Evolutionary conservation across 495 filamentous ascomycete genomes (phyloP).

Genomic region (Trichocladium antarcticum): DNA sequence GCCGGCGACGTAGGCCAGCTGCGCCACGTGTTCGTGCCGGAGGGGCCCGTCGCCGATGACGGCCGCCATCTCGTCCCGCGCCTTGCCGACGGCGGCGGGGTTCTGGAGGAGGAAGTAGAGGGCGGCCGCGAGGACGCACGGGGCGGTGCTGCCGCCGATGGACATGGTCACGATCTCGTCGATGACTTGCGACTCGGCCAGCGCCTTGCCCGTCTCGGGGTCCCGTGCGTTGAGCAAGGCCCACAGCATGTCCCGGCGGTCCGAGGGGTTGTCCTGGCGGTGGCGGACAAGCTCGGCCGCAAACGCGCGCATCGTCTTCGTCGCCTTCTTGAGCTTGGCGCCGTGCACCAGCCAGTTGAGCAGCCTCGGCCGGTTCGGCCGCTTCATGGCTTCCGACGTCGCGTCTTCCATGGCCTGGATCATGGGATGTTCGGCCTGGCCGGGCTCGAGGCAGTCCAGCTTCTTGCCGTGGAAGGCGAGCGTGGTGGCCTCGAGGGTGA

Average conservation of each 20-base stretch:
- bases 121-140: constrained; percentile 41
- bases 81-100: constrained; percentile 46
- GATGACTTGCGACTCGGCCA: constrained; percentile 50
- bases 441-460: constrained; percentile 50
- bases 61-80: constrained; percentile 54
- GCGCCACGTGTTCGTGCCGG: constrained; percentile 43
- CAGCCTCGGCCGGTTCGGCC: constrained; percentile 44
- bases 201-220: constrained; percentile 48
- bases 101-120: constrained; percentile 54
- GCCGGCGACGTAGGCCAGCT: constrained; percentile 53
- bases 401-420: constrained; percentile 53
- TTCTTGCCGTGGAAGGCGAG: constrained; percentile 53
- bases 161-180: constrained; percentile 57
- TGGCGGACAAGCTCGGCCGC: constrained; percentile 48
- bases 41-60: constrained; percentile 47
- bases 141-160: constrained; percentile 36
- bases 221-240: constrained; percentile 55
- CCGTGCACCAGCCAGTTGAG: constrained; percentile 44
- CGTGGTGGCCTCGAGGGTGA: constrained; percentile 59
- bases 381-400: constrained; percentile 47
- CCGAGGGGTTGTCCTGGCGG: constrained; percentile 45
- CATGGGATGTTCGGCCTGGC: constrained; percentile 48
- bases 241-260: constrained; percentile 58
- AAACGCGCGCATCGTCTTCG: constrained; percentile 40
- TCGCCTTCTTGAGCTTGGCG: constrained; percentile 45